These are phyloP conservation scores for Halenospora varia DNA, from an alignment of 495 filamentous ascomycete genomes.

Conservation along the genomic window DNA sequence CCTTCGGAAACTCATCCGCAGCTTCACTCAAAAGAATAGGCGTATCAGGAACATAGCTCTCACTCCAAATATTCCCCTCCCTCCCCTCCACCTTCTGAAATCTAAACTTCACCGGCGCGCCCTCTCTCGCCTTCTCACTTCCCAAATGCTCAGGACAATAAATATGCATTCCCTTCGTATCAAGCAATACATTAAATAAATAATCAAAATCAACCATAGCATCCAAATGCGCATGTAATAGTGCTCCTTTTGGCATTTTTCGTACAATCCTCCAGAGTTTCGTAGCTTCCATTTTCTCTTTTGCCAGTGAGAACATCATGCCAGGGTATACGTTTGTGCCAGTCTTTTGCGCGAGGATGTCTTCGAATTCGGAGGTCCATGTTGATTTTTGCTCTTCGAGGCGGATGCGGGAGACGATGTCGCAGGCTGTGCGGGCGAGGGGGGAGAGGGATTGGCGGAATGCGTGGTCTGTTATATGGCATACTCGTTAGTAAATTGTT, in stretches of 20 bases:
- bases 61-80: conserved; percentile 54
- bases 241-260: conserved; percentile 84
- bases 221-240: conserved; percentile 85
- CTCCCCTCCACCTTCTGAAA: conserved; percentile 16
- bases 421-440: conserved; percentile 67
- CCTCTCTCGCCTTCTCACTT: conserved; percentile 9
- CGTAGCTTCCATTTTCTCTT: conserved; percentile 72
- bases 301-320: conserved; percentile 84
- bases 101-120: conserved; percentile 16
- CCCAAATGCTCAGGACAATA: conserved; percentile 36
- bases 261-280: conserved; percentile 82
- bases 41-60: conserved; percentile 50
- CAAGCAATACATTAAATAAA: conserved; percentile 64
- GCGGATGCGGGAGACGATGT: conserved; percentile 75
- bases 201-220: conserved; percentile 86
- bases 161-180: conserved; percentile 73
- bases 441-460: conserved; percentile 70
- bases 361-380: conserved; percentile 69
- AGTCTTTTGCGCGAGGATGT: conserved; percentile 50
- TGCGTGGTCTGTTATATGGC: conserved; percentile 40
- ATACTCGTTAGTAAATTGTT: conserved; percentile 1
- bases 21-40: conserved; percentile 58
- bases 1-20: conserved; percentile 68
- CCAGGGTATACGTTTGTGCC: conserved; percentile 66
- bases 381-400: conserved; percentile 66